phyloP scores from a whole-genome alignment of 2,329 filamentous ascomycete species.

The Metarhizium anisopliae region DNA sequence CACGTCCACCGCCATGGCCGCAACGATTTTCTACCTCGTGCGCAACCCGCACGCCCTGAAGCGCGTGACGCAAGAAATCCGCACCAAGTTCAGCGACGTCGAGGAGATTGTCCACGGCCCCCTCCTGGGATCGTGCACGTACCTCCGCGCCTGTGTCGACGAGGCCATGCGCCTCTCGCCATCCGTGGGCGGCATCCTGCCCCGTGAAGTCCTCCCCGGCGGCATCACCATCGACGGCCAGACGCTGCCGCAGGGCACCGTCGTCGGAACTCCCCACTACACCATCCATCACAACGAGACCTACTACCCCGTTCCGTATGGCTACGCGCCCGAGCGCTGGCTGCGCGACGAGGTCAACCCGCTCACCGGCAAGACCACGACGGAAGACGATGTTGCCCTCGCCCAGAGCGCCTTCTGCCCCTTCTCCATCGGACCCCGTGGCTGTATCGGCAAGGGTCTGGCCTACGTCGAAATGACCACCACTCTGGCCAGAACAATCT shows the following conservation, averaged over 20 bases:
- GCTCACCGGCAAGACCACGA: slow-evolving; percentile 27
- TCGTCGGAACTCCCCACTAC: slow-evolving; percentile 59
- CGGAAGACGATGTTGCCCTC: slow-evolving; percentile 39
- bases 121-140: slow-evolving; percentile 40
- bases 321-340: slow-evolving; percentile 58
- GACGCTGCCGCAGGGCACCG: slow-evolving; percentile 46
- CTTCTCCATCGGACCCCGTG: slow-evolving; percentile 60
- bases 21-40: slow-evolving; percentile 53
- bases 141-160: slow-evolving; percentile 55
- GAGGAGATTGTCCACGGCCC: slow-evolving; percentile 48
- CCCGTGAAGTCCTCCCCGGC: slow-evolving; percentile 48
- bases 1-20: slow-evolving; percentile 58
- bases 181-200: slow-evolving; percentile 50
- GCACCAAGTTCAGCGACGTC: slow-evolving; percentile 37
- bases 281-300: slow-evolving; percentile 56
- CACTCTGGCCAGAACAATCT: slow-evolving; percentile 52
- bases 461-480: slow-evolving; percentile 60
- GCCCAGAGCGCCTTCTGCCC: slow-evolving; percentile 66
- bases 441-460: slow-evolving; percentile 63
- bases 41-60: slow-evolving; percentile 39
- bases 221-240: slow-evolving; percentile 47
- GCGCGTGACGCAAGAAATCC: slow-evolving; percentile 42
- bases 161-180: slow-evolving; percentile 57
- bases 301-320: slow-evolving; percentile 52
- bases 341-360: slow-evolving; percentile 37